phyloP scores from a whole-genome alignment of 2,329 filamentous ascomycete genomes.

The Didymella keratinophila region DNA sequence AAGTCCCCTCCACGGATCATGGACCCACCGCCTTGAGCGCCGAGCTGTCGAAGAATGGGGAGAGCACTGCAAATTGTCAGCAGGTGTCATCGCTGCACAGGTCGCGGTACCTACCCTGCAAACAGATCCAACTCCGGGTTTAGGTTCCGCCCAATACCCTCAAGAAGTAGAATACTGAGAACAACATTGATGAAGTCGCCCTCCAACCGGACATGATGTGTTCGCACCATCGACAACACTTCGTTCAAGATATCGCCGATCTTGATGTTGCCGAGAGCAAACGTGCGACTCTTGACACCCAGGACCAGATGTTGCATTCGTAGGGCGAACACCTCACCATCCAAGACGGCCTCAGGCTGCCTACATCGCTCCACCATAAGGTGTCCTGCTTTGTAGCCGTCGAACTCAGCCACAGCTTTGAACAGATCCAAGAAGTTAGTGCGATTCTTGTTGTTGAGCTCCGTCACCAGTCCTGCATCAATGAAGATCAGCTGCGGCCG shows the following conservation, averaged over 20 bases:
- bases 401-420: conserved; percentile 93
- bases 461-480: conserved; percentile 93
- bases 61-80: conserved; percentile 68
- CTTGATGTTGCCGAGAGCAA: conserved; percentile 92
- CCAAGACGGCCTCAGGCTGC: conserved; percentile 87
- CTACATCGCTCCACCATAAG: conserved; percentile 96
- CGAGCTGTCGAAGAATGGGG: conserved; percentile 87
- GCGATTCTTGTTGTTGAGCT: conserved; percentile 86
- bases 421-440: conserved; percentile 94
- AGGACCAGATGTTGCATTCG: conserved; percentile 97
- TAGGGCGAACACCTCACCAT: conserved; percentile 88
- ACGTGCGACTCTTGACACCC: conserved; percentile 86
- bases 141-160: conserved; percentile 88
- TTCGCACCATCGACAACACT: conserved; percentile 88
- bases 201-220: conserved; percentile 91
- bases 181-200: conserved; percentile 99
- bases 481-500: conserved; percentile 96
- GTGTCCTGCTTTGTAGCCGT: conserved; percentile 92
- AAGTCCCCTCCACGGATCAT: conserved; percentile 59
- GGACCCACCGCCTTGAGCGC: conserved; percentile 74
- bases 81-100: not conserved
- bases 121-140: conserved; percentile 90
- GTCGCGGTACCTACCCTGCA: conserved; percentile 62
- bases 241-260: conserved; percentile 94
- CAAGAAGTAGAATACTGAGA: conserved; percentile 88